These are phyloP conservation scores for Debaryomyces sp. DNA, from an alignment of 1,139 yeast species.

Conservation along the genomic window DNA sequence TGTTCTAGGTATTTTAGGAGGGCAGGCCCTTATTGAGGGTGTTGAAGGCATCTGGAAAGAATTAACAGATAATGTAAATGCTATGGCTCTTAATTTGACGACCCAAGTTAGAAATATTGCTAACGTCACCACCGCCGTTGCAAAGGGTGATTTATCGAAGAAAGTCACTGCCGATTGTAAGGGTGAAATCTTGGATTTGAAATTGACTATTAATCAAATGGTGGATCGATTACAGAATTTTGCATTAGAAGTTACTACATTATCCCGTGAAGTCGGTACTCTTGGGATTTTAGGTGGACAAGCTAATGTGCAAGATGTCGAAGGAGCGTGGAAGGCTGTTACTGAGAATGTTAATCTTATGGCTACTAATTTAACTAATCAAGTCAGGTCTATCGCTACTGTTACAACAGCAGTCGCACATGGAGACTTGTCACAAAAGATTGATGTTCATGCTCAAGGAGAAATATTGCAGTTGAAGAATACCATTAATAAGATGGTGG, in stretches of 20 bases:
- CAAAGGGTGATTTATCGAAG: slow-evolving; percentile 84
- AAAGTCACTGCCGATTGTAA: slow-evolving; percentile 89
- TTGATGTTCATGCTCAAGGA: slow-evolving; percentile 89
- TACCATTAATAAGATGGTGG: slow-evolving; percentile 90
- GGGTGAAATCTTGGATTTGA: slow-evolving; percentile 82
- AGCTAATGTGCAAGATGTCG: slow-evolving; percentile 89
- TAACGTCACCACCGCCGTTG: slow-evolving; percentile 89
- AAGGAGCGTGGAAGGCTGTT: slow-evolving; percentile 92
- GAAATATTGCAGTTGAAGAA: slow-evolving; percentile 77
- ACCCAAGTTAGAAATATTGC: slow-evolving; percentile 90
- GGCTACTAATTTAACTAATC: slow-evolving; percentile 89
- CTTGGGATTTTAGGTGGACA: slow-evolving; percentile 90
- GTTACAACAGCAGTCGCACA: slow-evolving; percentile 93
- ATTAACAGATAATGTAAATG: slow-evolving; percentile 84
- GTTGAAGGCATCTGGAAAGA: slow-evolving; percentile 92
- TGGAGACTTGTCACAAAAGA: slow-evolving; percentile 86
- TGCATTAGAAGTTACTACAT: slow-evolving; percentile 85
- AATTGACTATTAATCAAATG: slow-evolving; percentile 80
- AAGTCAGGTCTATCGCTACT: slow-evolving; percentile 86
- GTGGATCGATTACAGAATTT: slow-evolving; percentile 87
- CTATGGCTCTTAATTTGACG: slow-evolving; percentile 86
- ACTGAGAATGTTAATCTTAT: slow-evolving; percentile 87
- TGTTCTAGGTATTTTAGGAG: slow-evolving; percentile 84
- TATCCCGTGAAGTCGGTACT: slow-evolving; percentile 88
- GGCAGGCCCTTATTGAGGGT: slow-evolving; percentile 82